Evolutionary conservation across 2,329 filamentous ascomycete genomes (phyloP), one percentile per base, ranked within the genome.

Genomic region (Ascosphaera aggregata): DNA sequence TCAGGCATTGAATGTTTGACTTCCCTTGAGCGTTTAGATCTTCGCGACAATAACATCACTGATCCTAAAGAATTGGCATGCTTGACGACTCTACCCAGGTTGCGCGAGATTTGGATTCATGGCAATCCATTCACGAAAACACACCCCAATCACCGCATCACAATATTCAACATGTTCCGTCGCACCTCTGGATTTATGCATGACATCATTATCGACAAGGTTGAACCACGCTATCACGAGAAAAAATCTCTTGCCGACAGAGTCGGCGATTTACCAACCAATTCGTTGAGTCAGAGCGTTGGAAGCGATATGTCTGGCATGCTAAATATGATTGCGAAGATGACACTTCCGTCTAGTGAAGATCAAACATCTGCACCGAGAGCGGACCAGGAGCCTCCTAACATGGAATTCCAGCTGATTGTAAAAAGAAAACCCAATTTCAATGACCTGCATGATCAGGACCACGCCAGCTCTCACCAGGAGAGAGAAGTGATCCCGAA

Each of bases 161-260:
- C 75, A 16, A 91, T 95, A 44, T 94, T 98, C 71, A 98, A 95
- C 50, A 66, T 95, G 2, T 98, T 98, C 65, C 73, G 89, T 45
- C 76, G 73, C 42, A 84, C 81, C 0, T 81, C 86, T 9, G 89
- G 89, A 3, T 92, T 89, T 51, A 78, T 76, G 0, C 80, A 93
- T 46, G 89, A 98, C 51, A 74, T 95, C 43, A 65, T 82, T 36
- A 86, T 98, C 48, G 89, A 98, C 54, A 76, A 78, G 2, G 71
- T 72, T 24, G 77, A 77, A 0, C 86, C 89, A 1, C 76, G 70
- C n/a, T 91, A 82, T 51, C 70, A 74, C 13, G 89, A 98, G 61
- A 76, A 74, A 52, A 82, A 82, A 49, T 76, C 80, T 46, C 66
- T 98, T 34, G 69, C 85, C 3, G 85, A 94, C 38, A 73, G 85